phyloP scores from a whole-genome alignment of 148 eudicot genomes.

The Camellia granthamiana region DNA sequence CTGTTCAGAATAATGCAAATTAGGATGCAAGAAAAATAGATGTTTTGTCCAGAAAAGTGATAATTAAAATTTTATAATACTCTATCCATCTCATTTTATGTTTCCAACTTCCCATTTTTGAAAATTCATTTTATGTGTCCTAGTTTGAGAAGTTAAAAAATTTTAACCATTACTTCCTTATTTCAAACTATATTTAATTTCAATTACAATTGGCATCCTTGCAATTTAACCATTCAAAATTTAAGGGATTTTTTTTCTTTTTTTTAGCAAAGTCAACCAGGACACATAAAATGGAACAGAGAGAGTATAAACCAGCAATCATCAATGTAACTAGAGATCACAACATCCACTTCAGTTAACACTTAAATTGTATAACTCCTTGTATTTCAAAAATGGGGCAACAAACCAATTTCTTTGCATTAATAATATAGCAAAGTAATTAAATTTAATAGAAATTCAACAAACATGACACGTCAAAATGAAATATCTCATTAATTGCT shows the following conservation, averaged over 20 bases:
- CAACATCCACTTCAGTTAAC: background rate
- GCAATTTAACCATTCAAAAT: background rate
- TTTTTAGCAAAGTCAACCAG: background rate
- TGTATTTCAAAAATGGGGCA: slow-evolving; percentile 11
- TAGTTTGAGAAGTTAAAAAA: no score
- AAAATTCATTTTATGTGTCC: no score
- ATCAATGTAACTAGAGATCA: background rate
- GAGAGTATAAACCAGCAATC: background rate
- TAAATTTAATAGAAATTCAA: background rate
- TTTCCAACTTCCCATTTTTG: no score
- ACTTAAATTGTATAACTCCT: background rate
- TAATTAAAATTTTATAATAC: background rate
- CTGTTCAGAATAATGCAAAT: no score
- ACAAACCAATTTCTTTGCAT: background rate
- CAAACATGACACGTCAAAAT: background rate
- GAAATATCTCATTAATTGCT: background rate
- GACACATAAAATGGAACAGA: background rate
- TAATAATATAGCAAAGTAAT: slow-evolving; percentile 5
- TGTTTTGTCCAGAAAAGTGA: background rate
- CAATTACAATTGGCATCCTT: background rate
- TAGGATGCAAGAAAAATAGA: background rate
- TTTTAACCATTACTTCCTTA: no score
- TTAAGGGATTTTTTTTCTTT: background rate
- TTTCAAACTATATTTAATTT: no score
- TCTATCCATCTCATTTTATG: no score